phyloP scores from a whole-genome alignment of 495 filamentous ascomycete species.

The Trypethelium eluteriae region DNA sequence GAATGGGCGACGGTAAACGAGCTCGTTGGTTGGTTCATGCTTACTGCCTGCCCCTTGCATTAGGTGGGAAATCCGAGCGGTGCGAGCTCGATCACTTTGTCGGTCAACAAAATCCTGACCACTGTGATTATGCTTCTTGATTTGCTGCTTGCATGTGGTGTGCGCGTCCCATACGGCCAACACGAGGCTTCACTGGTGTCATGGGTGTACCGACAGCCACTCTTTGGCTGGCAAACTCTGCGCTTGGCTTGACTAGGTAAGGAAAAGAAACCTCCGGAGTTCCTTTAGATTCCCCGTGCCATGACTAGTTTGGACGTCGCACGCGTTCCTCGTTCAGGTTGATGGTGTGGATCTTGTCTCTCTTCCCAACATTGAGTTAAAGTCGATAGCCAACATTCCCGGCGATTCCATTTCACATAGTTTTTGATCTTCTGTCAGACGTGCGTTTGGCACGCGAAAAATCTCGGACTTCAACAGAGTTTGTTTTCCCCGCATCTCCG shows the following conservation, averaged over 20 bases:
- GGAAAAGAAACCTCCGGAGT: not conserved
- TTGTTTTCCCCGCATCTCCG: not conserved
- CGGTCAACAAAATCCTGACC: not conserved
- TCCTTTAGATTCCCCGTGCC: not conserved
- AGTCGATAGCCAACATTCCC: not conserved
- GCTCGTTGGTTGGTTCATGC: not conserved
- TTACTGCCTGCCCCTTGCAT: not conserved
- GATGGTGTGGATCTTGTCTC: not conserved
- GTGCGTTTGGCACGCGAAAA: not conserved
- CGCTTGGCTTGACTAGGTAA: not conserved
- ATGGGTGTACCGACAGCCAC: not conserved
- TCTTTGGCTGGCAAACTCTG: not conserved
- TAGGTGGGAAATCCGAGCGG: not conserved
- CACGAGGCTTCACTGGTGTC: not conserved
- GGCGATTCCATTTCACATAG: not conserved
- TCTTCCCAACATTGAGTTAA: not conserved
- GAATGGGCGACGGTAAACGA: constrained; percentile 3
- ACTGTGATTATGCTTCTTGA: not conserved
- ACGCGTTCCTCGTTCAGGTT: not conserved
- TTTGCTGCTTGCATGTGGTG: not conserved
- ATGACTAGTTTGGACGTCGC: not conserved
- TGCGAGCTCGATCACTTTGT: not conserved
- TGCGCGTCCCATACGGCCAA: not conserved
- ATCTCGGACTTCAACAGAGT: too few species aligned
- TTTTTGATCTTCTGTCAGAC: not conserved